Conservation (phyloP, 2,329 filamentous ascomycete species). For the Cladosporium sp. region DNA sequence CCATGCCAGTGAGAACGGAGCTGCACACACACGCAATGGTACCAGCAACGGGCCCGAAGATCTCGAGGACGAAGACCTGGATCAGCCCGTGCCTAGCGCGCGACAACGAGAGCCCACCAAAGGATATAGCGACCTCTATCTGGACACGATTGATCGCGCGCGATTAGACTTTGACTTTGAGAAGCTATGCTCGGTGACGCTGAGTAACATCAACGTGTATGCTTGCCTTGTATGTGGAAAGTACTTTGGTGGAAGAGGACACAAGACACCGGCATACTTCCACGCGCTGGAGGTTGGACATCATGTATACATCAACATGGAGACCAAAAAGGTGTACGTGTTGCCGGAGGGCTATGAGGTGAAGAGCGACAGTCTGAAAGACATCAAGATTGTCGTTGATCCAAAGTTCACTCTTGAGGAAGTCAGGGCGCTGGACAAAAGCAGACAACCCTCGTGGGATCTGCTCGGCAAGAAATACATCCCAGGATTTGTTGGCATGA, state of each 20-base stretch:
- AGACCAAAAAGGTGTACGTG: slow-evolving; percentile 84
- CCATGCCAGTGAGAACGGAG: slow-evolving; percentile 18
- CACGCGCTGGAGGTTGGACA: slow-evolving; percentile 92
- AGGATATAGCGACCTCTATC: slow-evolving; percentile 92
- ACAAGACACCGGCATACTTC: slow-evolving; percentile 94
- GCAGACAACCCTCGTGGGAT: slow-evolving; percentile 63
- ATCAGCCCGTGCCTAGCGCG: slow-evolving; percentile 26
- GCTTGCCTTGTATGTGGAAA: slow-evolving; percentile 96
- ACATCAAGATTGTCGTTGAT: slow-evolving; percentile 97
- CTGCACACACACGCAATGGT: slow-evolving; percentile 31
- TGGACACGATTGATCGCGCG: slow-evolving; percentile 91
- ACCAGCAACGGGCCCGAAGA: slow-evolving; percentile 35
- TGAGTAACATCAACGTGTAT: slow-evolving; percentile 98
- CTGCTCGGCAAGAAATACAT: slow-evolving; percentile 79
- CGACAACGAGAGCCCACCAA: slow-evolving; percentile 60
- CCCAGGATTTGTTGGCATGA: slow-evolving; percentile 96
- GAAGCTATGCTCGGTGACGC: slow-evolving; percentile 91
- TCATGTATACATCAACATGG: slow-evolving; percentile 98
- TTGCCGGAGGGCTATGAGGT: slow-evolving; percentile 97
- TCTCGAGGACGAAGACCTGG: slow-evolving; percentile 33
- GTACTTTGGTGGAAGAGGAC: slow-evolving; percentile 91
- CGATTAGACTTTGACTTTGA: slow-evolving; percentile 98
- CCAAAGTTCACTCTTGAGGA: slow-evolving; percentile 77
- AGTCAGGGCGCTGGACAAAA: slow-evolving; percentile 71
- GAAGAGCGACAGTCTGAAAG: slow-evolving; percentile 86